Evolutionary conservation across 768 basidiomycete species (phyloP).

Genomic region (Russula ochroleuca): DNA sequence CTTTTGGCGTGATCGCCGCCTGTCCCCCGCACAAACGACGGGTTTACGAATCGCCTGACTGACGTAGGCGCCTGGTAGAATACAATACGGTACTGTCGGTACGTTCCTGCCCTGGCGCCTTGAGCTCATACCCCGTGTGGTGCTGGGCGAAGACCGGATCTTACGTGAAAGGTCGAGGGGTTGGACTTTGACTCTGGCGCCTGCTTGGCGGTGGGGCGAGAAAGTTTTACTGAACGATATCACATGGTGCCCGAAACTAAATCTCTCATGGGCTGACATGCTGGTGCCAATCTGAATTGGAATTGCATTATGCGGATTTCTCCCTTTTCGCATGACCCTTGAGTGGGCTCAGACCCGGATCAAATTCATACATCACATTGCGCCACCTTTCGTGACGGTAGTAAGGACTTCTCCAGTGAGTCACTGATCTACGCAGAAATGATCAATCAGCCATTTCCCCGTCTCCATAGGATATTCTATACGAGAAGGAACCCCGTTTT

Average conservation of each 20-base stretch:
- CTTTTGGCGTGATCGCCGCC: slow-evolving; percentile 7
- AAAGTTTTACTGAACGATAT: neutral
- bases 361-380: neutral
- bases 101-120: neutral
- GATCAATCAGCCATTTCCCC: neutral
- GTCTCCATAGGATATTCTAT: slow-evolving; percentile 2
- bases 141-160: neutral
- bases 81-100: neutral
- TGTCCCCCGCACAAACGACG: neutral
- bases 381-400: neutral
- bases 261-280: neutral
- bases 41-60: neutral
- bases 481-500: neutral
- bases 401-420: neutral
- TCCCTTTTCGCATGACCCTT: neutral
- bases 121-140: neutral
- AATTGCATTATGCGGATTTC: neutral
- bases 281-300: too few relatives aligned
- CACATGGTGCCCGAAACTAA: neutral
- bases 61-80: neutral
- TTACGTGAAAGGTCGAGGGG: neutral
- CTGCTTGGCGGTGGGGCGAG: neutral
- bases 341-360: too few relatives aligned
- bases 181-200: neutral
- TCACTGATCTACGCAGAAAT: slow-evolving; percentile 3